These are phyloP conservation scores for Ophioceras dolichostomum DNA, from an alignment of 2,329 filamentous ascomycete genomes.

Conservation along the genomic window DNA sequence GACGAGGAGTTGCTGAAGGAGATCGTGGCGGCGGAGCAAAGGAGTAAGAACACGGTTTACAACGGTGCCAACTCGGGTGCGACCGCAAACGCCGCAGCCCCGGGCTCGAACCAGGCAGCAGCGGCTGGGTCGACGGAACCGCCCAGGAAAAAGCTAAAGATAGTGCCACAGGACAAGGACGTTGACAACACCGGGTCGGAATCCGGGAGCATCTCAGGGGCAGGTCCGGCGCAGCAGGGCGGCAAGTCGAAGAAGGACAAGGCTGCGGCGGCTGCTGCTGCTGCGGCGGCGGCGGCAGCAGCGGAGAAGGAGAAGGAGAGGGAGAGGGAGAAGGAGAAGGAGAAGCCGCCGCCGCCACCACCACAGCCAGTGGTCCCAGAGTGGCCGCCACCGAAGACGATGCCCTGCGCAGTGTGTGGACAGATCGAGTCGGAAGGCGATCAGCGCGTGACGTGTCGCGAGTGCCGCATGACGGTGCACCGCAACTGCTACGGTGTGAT, in stretches of 20 bases:
- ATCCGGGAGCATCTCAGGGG: conserved; percentile 23
- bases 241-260: conserved; percentile 30
- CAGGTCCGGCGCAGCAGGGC: conserved; percentile 13
- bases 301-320: conserved; percentile 44
- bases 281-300: conserved; percentile 10
- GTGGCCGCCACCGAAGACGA: conserved; percentile 61
- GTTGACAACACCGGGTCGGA: conserved; percentile 33
- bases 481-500: conserved; percentile 82
- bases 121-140: conserved; percentile 28
- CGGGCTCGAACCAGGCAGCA: conserved; percentile 14
- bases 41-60: conserved; percentile 17
- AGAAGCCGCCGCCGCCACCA: conserved; percentile 34
- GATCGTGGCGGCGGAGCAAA: conserved; percentile 51
- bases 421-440: conserved; percentile 61
- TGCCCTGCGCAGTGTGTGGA: conserved; percentile 80
- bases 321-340: conserved; percentile 48
- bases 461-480: conserved; percentile 87
- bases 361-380: conserved; percentile 45
- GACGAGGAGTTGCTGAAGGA: conserved; percentile 85
- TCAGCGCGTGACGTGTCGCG: conserved; percentile 65
- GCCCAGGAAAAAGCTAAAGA: conserved; percentile 54
- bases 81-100: conserved; percentile 7
- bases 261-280: conserved; percentile 39
- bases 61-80: too few species aligned
- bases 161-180: conserved; percentile 29